These are phyloP conservation scores for Conticribra weissflogii DNA, from an alignment of 108 stramenopile species.

Conservation along the genomic window DNA sequence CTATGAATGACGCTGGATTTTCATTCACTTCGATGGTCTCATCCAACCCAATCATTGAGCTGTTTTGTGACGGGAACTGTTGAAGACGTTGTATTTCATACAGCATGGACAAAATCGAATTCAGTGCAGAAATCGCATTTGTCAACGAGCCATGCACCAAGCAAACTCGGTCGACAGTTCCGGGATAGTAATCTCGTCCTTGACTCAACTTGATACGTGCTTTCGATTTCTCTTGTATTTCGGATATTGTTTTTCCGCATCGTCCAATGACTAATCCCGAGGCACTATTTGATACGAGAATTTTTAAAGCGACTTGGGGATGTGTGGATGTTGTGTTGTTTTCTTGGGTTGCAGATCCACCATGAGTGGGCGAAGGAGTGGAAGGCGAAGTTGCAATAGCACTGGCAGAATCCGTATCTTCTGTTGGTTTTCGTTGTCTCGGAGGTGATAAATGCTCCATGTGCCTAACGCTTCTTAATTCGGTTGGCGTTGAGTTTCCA, in stretches of 20 bases:
- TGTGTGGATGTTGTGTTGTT: background rate
- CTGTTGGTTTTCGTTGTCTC: slow-evolving; percentile 19
- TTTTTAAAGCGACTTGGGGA: slow-evolving; percentile 59
- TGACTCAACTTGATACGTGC: slow-evolving; percentile 82
- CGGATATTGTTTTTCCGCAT: slow-evolving; percentile 76
- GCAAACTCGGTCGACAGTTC: slow-evolving; percentile 80
- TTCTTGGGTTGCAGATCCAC: slow-evolving; percentile 18
- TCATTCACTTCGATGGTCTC: too few relatives aligned
- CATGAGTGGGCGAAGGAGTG: slow-evolving; percentile 7
- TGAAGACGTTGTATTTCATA: slow-evolving; percentile 54
- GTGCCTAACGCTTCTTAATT: too few relatives aligned
- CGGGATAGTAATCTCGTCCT: slow-evolving; percentile 78
- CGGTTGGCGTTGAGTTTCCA: too few relatives aligned
- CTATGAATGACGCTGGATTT: slow-evolving; percentile 57
- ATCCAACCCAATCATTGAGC: slow-evolving; percentile 25
- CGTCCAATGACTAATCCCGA: slow-evolving; percentile 86
- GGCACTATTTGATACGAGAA: slow-evolving; percentile 80
- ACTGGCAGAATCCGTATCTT: slow-evolving; percentile 25
- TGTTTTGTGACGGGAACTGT: slow-evolving; percentile 26
- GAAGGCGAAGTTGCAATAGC: slow-evolving; percentile 9
- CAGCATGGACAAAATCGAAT: slow-evolving; percentile 61
- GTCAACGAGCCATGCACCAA: slow-evolving; percentile 73
- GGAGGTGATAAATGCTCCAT: background rate
- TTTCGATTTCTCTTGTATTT: slow-evolving; percentile 69
- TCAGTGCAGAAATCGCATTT: slow-evolving; percentile 63